Conservation (phyloP, 2,329 filamentous ascomycete species). For the Ascochyta rabiei region DNA sequence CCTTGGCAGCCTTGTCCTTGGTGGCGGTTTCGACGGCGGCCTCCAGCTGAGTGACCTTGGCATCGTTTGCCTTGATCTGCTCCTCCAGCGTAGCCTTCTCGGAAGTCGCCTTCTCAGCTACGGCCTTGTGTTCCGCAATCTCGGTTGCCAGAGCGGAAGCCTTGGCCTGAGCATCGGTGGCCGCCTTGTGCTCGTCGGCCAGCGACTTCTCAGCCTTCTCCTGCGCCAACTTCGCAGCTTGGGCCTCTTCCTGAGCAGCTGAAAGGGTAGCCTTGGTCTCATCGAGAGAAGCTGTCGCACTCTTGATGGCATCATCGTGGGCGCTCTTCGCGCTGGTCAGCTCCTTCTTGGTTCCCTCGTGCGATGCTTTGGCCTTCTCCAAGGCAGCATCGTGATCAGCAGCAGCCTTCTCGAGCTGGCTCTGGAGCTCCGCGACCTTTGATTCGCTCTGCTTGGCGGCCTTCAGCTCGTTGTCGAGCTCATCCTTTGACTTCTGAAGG, state of each 20-base stretch:
- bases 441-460: conserved; percentile 24
- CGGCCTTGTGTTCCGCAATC: conserved; percentile 32
- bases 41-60: conserved; percentile 32
- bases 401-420: conserved; percentile 30
- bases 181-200: conserved; percentile 24
- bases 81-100: conserved; percentile 31
- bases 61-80: conserved; percentile 31
- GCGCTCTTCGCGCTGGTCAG: conserved; percentile 13
- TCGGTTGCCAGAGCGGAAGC: conserved; percentile 23
- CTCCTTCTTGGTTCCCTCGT: conserved; percentile 21
- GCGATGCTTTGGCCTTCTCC: conserved; percentile 23
- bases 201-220: conserved; percentile 18
- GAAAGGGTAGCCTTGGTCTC: conserved; percentile 11
- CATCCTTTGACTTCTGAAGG: conserved; percentile 24
- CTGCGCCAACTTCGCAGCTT: conserved; percentile 16
- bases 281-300: conserved; percentile 20
- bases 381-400: conserved; percentile 26
- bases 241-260: conserved; percentile 15
- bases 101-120: conserved; percentile 26
- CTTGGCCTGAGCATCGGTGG: conserved; percentile 24
- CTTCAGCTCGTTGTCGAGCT: conserved; percentile 27
- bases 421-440: conserved; percentile 28
- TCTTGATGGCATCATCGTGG: conserved; percentile 15
- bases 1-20: conserved; percentile 23
- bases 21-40: conserved; percentile 23